These are phyloP conservation scores for Pelargonium fulgidum DNA, from an alignment of 441 rosid species.

Conservation along the genomic window DNA sequence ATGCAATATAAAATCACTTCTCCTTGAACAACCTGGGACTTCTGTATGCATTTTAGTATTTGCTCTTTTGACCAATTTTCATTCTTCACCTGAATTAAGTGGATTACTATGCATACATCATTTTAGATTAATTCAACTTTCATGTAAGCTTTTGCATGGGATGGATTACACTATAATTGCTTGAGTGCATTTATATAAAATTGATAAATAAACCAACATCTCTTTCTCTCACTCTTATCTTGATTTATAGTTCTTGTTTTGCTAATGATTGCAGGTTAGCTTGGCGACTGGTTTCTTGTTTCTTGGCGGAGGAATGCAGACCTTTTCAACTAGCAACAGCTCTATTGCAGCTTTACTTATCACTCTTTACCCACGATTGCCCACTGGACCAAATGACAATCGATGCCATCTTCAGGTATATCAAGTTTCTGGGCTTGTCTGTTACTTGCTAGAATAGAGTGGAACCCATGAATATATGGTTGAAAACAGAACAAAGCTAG, in stretches of 20 bases:
- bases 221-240: slow-evolving; percentile 5
- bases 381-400: slow-evolving; percentile 95
- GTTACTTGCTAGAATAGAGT: background rate
- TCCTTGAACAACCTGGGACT: background rate
- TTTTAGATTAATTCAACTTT: background rate
- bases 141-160: slow-evolving; percentile 7
- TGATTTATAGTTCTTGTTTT: slow-evolving; percentile 18
- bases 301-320: slow-evolving; percentile 93
- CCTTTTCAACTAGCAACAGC: slow-evolving; percentile 83
- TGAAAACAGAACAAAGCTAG: background rate
- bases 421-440: slow-evolving; percentile 9
- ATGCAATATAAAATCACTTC: background rate
- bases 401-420: slow-evolving; percentile 99
- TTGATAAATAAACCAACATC: slow-evolving; percentile 10
- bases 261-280: slow-evolving; percentile 57
- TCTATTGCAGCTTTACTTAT: slow-evolving; percentile 84
- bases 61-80: background rate
- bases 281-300: slow-evolving; percentile 88
- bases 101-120: background rate
- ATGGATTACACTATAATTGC: slow-evolving; percentile 1
- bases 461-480: slow-evolving; percentile 1
- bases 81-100: background rate
- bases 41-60: background rate
- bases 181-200: background rate
- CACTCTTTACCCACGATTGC: slow-evolving; percentile 88